These are phyloP conservation scores for Escallonia herrerae DNA, from an alignment of 129 eudicot genomes.

Conservation along the genomic window DNA sequence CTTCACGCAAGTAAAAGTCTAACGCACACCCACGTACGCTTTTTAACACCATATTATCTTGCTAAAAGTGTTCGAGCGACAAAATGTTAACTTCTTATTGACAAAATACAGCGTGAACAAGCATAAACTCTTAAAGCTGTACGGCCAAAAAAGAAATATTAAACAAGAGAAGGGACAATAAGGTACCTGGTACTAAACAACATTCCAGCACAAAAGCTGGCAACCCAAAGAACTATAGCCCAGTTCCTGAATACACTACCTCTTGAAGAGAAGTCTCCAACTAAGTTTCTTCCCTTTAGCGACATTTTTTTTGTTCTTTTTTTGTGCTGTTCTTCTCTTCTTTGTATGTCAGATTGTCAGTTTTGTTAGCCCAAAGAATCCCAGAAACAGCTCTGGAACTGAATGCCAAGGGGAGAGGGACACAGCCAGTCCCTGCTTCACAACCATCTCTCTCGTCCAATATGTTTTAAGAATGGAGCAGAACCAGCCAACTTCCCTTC, in stretches of 20 bases:
- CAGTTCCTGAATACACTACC: slow-evolving; percentile 14
- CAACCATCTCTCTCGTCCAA: slow-evolving; percentile 10
- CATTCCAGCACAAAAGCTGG: slow-evolving; percentile 35
- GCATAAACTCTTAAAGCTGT: slow-evolving; percentile 3
- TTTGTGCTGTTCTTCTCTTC: background rate
- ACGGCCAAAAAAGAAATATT: background rate
- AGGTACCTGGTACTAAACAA: slow-evolving; percentile 26
- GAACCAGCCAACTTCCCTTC: background rate
- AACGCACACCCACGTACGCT: background rate
- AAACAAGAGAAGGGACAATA: background rate
- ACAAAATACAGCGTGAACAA: background rate
- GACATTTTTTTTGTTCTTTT: slow-evolving; percentile 20
- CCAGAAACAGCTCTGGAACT: background rate
- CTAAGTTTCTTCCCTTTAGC: slow-evolving; percentile 16
- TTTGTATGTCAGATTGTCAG: background rate
- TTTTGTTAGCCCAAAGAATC: background rate
- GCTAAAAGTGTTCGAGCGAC: too few relatives aligned
- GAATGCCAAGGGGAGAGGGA: background rate
- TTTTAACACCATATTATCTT: too few relatives aligned
- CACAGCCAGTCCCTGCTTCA: background rate
- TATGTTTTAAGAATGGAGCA: background rate
- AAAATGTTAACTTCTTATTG: background rate
- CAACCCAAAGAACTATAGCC: slow-evolving; percentile 27
- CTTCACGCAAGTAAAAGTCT: background rate
- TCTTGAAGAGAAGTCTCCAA: slow-evolving; percentile 25